Evolutionary conservation across 2,329 filamentous ascomycete species (phyloP).

Genomic region (Neonectria hederae): DNA sequence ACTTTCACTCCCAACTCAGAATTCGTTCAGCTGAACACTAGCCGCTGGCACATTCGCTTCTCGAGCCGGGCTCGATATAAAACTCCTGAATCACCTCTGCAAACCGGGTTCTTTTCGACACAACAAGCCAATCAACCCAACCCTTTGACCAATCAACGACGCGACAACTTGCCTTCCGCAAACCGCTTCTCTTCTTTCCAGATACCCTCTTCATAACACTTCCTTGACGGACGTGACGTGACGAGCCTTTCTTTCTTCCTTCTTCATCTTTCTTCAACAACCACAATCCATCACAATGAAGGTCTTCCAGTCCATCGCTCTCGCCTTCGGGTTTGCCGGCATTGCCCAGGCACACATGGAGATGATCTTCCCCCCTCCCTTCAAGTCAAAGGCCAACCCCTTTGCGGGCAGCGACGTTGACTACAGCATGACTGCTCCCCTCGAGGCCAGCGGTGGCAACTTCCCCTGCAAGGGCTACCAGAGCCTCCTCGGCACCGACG

Average conservation of each 20-base stretch:
- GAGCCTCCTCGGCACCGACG: conserved; percentile 56
- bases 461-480: conserved; percentile 80
- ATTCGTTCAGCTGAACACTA: conserved; percentile 18
- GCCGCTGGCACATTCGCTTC: neutral
- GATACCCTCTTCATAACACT: conserved; percentile 27
- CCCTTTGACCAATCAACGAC: conserved; percentile 20
- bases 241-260: conserved; percentile 5
- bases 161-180: conserved; percentile 13
- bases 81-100: conserved; percentile 8
- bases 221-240: conserved; percentile 26
- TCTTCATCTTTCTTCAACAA: conserved; percentile 1
- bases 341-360: conserved; percentile 65
- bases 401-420: conserved; percentile 62
- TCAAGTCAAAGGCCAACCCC: conserved; percentile 63
- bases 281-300: conserved; percentile 52
- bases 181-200: conserved; percentile 7
- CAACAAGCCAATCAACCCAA: neutral
- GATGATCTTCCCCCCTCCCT: conserved; percentile 61
- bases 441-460: conserved; percentile 67
- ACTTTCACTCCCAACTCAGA: neutral
- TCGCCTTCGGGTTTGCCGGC: conserved; percentile 54
- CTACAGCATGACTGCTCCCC: conserved; percentile 76
- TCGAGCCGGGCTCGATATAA: conserved; percentile 32
- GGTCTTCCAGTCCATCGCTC: conserved; percentile 48
- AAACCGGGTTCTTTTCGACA: neutral